Evolutionary conservation across 164 flowering plant genomes (phyloP).

Genomic region (Aristolochia californica): DNA sequence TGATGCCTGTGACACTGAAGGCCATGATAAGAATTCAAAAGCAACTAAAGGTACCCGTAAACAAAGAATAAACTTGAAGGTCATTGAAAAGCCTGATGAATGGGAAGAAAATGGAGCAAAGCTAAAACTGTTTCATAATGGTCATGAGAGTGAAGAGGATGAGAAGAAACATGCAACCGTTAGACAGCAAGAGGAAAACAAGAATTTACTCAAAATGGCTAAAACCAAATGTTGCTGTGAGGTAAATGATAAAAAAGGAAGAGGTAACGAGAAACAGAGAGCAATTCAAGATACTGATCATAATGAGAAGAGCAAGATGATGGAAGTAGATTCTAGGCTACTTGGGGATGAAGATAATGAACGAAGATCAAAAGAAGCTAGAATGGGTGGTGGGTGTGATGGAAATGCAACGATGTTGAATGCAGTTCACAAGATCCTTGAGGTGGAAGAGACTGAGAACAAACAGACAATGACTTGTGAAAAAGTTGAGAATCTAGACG

Average conservation of each 20-base stretch:
- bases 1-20: background rate
- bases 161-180: background rate
- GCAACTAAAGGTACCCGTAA: background rate
- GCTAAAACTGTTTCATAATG: too few relatives aligned
- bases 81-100: too few relatives aligned
- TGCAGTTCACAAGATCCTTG: too few relatives aligned
- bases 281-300: background rate
- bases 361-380: background rate
- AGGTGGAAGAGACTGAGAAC: too few relatives aligned
- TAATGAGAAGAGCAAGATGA: background rate
- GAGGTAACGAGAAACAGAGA: background rate
- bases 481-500: too few relatives aligned
- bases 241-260: background rate
- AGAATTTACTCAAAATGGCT: background rate
- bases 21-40: background rate
- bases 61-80: background rate
- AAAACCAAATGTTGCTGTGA: background rate
- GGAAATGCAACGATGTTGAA: too few relatives aligned
- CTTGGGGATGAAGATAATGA: background rate
- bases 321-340: background rate
- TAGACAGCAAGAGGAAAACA: too few relatives aligned
- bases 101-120: too few relatives aligned
- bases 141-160: constrained; percentile 1
- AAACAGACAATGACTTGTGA: too few relatives aligned
- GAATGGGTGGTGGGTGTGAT: constrained; percentile 9